phyloP scores from a whole-genome alignment of 495 filamentous ascomycete genomes.

The Alectoria sarmentosa region DNA sequence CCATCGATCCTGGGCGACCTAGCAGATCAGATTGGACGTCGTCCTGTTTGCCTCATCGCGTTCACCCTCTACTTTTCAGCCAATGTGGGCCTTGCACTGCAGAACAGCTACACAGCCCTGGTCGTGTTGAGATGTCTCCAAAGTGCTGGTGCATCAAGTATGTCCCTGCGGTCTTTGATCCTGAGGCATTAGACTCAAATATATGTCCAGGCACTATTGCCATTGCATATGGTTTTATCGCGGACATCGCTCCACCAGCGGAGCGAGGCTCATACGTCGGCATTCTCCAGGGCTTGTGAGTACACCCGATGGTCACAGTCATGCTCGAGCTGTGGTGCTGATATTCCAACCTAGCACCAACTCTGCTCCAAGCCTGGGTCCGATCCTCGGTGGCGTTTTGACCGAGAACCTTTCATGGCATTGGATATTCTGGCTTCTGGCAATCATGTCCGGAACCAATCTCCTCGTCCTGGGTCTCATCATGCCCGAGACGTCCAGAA shows the following conservation, averaged over 20 bases:
- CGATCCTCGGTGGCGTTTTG: slow-evolving; percentile 41
- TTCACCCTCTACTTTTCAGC: slow-evolving; percentile 51
- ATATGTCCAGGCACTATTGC: slow-evolving; percentile 37
- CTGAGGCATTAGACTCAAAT: not conserved
- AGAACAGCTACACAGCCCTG: slow-evolving; percentile 51
- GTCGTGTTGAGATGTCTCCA: slow-evolving; percentile 58
- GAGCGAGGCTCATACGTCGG: slow-evolving; percentile 57
- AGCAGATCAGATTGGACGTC: slow-evolving; percentile 49
- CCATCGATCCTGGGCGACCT: slow-evolving; percentile 56
- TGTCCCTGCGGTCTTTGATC: not conserved
- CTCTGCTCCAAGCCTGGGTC: slow-evolving; percentile 28
- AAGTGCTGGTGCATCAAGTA: slow-evolving; percentile 40
- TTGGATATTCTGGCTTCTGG: slow-evolving; percentile 44
- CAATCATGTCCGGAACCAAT: slow-evolving; percentile 32
- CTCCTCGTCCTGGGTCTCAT: slow-evolving; percentile 28
- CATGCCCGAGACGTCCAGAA: slow-evolving; percentile 44
- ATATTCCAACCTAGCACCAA: slow-evolving; percentile 1
- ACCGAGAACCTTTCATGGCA: slow-evolving; percentile 35
- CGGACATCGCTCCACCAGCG: slow-evolving; percentile 48
- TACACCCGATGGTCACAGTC: not conserved
- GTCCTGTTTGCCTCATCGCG: slow-evolving; percentile 52
- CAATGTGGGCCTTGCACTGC: slow-evolving; percentile 58
- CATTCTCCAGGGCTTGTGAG: slow-evolving; percentile 11
- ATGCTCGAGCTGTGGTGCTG: slow-evolving; percentile 1
- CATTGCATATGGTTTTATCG: slow-evolving; percentile 41